Evolutionary conservation across 2,329 filamentous ascomycete species (phyloP).

Genomic region (Neofusicoccum ribis): DNA sequence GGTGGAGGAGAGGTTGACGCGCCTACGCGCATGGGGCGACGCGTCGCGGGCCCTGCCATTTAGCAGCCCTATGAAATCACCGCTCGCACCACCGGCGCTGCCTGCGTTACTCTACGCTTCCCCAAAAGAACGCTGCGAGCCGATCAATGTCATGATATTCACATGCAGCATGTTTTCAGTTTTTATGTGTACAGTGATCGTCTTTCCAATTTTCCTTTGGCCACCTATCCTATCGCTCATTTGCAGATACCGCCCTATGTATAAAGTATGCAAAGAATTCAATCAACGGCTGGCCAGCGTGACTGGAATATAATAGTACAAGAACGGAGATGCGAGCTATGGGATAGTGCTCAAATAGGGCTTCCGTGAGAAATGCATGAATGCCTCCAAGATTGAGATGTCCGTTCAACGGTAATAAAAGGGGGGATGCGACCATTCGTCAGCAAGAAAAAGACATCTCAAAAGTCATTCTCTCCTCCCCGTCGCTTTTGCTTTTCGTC

Average conservation of each 20-base stretch:
- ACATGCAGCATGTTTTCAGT: not conserved
- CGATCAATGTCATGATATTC: not conserved
- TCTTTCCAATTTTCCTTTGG: constrained; percentile 1
- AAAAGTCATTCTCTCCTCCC: not conserved
- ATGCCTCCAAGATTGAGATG: not conserved
- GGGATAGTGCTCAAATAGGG: not conserved
- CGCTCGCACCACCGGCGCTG: not conserved
- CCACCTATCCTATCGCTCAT: not conserved
- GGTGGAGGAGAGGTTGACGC: not conserved
- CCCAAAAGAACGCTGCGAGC: not conserved
- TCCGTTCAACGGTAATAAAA: constrained; percentile 1
- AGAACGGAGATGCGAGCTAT: constrained; percentile 3
- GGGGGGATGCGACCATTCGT: constrained; percentile 2
- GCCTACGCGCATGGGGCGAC: not conserved
- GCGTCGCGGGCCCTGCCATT: constrained; percentile 8
- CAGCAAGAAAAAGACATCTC: constrained; percentile 7
- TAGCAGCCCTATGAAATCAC: constrained; percentile 7
- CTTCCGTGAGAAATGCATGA: not conserved
- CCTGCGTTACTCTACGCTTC: too few species aligned
- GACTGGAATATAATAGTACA: constrained; percentile 4
- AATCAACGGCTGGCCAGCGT: not conserved
- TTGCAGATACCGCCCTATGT: constrained; percentile 1
- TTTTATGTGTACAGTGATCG: not conserved
- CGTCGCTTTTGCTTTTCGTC: constrained; percentile 9
- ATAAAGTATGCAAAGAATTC: constrained; percentile 4